Conservation (phyloP, 352 stramenopile genomes). For the Phytophthora pisi region DNA sequence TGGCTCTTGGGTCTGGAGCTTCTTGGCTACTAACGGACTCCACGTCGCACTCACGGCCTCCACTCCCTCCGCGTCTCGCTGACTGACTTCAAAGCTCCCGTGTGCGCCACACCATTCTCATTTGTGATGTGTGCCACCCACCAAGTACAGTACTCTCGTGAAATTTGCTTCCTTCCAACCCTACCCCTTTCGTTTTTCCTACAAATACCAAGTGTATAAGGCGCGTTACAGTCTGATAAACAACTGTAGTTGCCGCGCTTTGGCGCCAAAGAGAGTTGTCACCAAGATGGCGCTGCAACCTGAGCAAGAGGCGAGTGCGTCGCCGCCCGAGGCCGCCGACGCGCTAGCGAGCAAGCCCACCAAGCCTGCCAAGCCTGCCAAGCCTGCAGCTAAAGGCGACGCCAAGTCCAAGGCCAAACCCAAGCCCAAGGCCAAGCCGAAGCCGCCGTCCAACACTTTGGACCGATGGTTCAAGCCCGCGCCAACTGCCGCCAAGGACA, state of each 20-base stretch:
- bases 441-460: conserved; percentile 54
- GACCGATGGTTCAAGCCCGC: conserved; percentile 65
- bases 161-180: too few relatives aligned
- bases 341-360: neutral
- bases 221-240: too few relatives aligned
- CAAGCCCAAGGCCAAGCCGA: conserved; percentile 23
- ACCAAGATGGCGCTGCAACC: conserved; percentile 1
- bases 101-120: conserved; percentile 16
- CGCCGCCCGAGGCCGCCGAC: neutral
- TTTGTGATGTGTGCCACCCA: conserved; percentile 8
- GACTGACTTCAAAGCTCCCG: conserved; percentile 22
- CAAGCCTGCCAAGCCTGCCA: neutral
- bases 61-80: conserved; percentile 7
- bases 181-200: too few relatives aligned
- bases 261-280: neutral
- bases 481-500: neutral
- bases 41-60: conserved; percentile 24
- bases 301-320: neutral
- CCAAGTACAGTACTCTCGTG: neutral
- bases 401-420: conserved; percentile 11
- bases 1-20: conserved; percentile 13
- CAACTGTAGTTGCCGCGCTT: neutral
- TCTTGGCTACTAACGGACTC: conserved; percentile 29
- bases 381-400: conserved; percentile 1
- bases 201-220: too few relatives aligned